A percentile compares a stretch with the other conserved stretches of the same genome.
Evolutionary conservation across 2,329 filamentous ascomycete species (phyloP).

Genomic region (Tolypocladium album): DNA sequence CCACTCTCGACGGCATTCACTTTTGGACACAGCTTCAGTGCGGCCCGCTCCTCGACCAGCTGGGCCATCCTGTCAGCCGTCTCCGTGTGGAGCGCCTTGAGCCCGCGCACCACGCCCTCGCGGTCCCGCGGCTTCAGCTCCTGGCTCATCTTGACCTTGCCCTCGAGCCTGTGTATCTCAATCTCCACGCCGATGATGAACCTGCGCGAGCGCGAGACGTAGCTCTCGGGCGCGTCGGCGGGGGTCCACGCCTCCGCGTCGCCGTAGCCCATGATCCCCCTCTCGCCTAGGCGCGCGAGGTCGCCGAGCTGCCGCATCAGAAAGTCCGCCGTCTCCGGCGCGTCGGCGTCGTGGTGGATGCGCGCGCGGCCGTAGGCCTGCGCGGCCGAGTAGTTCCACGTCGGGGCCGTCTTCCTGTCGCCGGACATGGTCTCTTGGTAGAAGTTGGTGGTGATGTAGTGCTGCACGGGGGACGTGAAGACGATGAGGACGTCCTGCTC

Average conservation of each 20-base stretch:
- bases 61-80: constrained; percentile 17
- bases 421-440: constrained; percentile 53
- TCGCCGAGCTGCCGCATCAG: constrained; percentile 40
- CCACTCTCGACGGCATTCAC: background rate
- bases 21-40: constrained; percentile 8
- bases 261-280: constrained; percentile 43
- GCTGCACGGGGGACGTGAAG: constrained; percentile 46
- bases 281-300: constrained; percentile 39
- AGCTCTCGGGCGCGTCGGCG: constrained; percentile 41
- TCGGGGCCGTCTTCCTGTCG: constrained; percentile 52
- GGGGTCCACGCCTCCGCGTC: constrained; percentile 40
- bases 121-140: constrained; percentile 41
- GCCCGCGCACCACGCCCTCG: constrained; percentile 46
- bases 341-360: constrained; percentile 39
- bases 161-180: constrained; percentile 39
- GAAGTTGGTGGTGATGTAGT: constrained; percentile 60
- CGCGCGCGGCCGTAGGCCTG: constrained; percentile 50
- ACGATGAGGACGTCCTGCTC: constrained; percentile 48
- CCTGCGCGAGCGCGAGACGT: constrained; percentile 42
- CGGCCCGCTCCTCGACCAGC: constrained; percentile 18
- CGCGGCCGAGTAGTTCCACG: constrained; percentile 58
- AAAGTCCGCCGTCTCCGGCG: constrained; percentile 32
- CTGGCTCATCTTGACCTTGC: constrained; percentile 59
- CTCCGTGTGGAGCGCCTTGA: constrained; percentile 25
- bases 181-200: constrained; percentile 52